These are phyloP conservation scores for Monosporozyma yasuniensis DNA, from an alignment of 805 yeast genomes.

Conservation along the genomic window DNA sequence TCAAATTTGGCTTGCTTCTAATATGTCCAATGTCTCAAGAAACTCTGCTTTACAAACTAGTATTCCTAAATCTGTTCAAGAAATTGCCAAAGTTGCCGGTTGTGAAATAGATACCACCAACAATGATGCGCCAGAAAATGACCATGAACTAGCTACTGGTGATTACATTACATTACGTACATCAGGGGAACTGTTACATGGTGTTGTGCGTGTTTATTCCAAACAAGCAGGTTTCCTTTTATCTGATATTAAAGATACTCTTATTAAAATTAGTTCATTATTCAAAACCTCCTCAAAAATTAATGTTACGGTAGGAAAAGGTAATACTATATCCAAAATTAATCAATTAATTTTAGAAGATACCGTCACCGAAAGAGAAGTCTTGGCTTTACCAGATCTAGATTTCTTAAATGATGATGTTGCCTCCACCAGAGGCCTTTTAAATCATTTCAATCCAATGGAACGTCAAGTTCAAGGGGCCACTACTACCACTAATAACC, in stretches of 20 bases:
- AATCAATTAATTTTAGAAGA: conserved; percentile 58
- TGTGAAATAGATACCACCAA: background rate
- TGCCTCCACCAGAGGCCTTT: conserved; percentile 9
- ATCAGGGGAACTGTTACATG: conserved; percentile 78
- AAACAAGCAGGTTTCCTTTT: conserved; percentile 73
- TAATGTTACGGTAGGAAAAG: conserved; percentile 50
- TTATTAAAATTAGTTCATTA: conserved; percentile 60
- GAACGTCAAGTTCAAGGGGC: conserved; percentile 28
- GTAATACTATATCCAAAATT: conserved; percentile 53
- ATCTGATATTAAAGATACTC: conserved; percentile 75
- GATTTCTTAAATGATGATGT: conserved; percentile 20
- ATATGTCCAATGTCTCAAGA: conserved; percentile 36
- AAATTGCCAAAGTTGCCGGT: conserved; percentile 44
- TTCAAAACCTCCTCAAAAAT: conserved; percentile 40
- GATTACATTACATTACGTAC: conserved; percentile 69
- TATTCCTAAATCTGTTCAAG: conserved; percentile 56
- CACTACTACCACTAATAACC: conserved; percentile 9
- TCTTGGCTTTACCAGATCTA: conserved; percentile 57
- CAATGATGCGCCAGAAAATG: conserved; percentile 1
- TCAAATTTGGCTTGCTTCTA: conserved; percentile 88
- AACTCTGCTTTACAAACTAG: conserved; percentile 62
- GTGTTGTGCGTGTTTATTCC: conserved; percentile 80
- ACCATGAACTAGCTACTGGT: conserved; percentile 15
- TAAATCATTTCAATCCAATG: conserved; percentile 15
- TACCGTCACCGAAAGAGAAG: conserved; percentile 69